These are phyloP conservation scores for Miscanthus lutarioriparius DNA, from an alignment of 176 grass and related monocot genomes.

Conservation along the genomic window DNA sequence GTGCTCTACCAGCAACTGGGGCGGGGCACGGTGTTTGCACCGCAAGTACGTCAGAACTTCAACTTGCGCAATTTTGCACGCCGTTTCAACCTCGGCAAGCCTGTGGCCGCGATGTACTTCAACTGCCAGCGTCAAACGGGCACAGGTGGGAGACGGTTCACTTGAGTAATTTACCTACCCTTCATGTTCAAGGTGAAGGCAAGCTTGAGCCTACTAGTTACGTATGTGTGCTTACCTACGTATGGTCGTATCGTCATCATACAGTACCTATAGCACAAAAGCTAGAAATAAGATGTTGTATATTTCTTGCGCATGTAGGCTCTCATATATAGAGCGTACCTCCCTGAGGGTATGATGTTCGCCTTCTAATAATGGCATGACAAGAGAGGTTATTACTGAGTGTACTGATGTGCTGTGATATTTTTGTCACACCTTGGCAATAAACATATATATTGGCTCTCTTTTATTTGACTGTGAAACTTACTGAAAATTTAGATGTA, in stretches of 20 bases:
- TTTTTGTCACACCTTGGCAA: conserved; percentile 36
- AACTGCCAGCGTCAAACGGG: conserved; percentile 77
- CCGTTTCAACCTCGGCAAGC: conserved; percentile 57
- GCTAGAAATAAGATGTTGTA: conserved; percentile 41
- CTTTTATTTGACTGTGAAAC: neutral
- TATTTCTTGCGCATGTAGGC: conserved; percentile 1
- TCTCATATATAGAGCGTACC: conserved; percentile 18
- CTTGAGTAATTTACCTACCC: neutral
- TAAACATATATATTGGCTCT: neutral
- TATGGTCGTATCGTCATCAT: conserved; percentile 26
- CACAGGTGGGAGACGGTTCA: conserved; percentile 72
- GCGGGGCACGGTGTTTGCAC: conserved; percentile 64
- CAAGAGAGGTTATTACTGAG: neutral
- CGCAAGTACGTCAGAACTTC: conserved; percentile 70
- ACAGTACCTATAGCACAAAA: conserved; percentile 12
- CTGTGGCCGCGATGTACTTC: conserved; percentile 63
- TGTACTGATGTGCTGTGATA: conserved; percentile 6
- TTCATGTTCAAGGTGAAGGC: conserved; percentile 20
- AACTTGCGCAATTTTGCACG: conserved; percentile 53
- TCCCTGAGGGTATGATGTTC: conserved; percentile 21
- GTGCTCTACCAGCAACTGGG: conserved; percentile 64
- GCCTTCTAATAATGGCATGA: neutral
- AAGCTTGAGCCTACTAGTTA: neutral
- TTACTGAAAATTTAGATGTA: neutral
- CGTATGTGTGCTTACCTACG: neutral